Percentiles rank a stretch among this genome's conserved stretches.
Evolutionary conservation across 164 flowering plant species (phyloP).

Genomic region (Berberis thunbergii): DNA sequence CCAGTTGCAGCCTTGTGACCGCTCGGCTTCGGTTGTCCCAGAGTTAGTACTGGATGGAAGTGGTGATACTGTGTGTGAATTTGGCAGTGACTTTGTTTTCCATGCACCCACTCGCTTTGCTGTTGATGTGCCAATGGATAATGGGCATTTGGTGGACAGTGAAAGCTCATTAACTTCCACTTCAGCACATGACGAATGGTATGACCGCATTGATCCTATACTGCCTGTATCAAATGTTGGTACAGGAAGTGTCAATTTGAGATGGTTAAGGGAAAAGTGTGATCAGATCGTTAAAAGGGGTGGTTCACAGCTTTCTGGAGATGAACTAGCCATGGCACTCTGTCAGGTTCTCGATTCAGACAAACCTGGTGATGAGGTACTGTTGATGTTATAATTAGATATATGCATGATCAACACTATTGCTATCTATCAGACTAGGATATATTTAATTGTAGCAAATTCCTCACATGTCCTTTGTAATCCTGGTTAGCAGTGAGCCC

Average conservation of each 20-base stretch:
- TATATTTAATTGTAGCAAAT: too few species aligned
- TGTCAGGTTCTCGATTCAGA: conserved; percentile 87
- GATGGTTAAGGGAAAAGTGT: conserved; percentile 85
- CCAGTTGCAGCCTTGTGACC: conserved; percentile 37
- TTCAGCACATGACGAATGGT: conserved; percentile 22
- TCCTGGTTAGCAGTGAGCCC: too few species aligned
- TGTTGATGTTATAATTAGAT: not conserved
- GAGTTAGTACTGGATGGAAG: conserved; percentile 20
- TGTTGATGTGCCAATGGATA: conserved; percentile 54
- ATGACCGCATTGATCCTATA: conserved; percentile 14
- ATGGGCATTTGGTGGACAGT: conserved; percentile 30
- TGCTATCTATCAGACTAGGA: too few species aligned
- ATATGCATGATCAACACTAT: not conserved
- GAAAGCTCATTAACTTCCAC: conserved; percentile 26
- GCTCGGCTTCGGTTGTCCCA: conserved; percentile 9
- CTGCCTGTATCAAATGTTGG: conserved; percentile 17
- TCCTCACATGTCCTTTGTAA: too few species aligned
- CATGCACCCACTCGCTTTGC: conserved; percentile 66
- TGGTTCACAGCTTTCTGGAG: conserved; percentile 74
- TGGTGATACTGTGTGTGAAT: conserved; percentile 39
- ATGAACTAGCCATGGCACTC: conserved; percentile 94
- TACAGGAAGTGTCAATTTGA: conserved; percentile 42
- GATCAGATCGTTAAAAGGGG: conserved; percentile 50
- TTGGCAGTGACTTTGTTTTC: conserved; percentile 72
- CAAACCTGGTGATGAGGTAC: conserved; percentile 94